Evolutionary conservation across 1,284 basidiomycete genomes (phyloP).

Genomic region (Ustilago tritici): DNA sequence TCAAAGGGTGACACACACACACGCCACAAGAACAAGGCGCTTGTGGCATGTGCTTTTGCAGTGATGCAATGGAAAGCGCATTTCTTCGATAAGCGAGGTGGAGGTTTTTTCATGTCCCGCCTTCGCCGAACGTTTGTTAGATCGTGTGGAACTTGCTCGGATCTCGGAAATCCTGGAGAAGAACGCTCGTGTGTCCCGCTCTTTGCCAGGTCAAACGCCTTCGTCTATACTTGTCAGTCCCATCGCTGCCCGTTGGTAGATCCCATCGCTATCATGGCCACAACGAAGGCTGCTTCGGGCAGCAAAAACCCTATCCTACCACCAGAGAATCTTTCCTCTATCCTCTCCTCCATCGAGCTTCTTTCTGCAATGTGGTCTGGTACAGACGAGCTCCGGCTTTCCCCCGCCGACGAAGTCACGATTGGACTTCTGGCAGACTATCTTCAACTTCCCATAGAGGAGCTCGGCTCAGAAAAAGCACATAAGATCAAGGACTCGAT

Average conservation of each 20-base stretch:
- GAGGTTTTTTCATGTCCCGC: background rate
- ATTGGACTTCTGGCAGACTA: slow-evolving; percentile 29
- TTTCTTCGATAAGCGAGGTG: slow-evolving; percentile 12
- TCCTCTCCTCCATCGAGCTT: slow-evolving; percentile 41
- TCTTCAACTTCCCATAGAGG: slow-evolving; percentile 32
- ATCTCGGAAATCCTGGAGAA: background rate
- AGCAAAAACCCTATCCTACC: slow-evolving; percentile 19
- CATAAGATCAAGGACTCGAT: slow-evolving; percentile 31
- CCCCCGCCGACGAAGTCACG: slow-evolving; percentile 9
- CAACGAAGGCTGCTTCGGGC: background rate
- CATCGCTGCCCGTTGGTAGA: background rate
- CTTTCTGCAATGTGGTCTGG: slow-evolving; percentile 57
- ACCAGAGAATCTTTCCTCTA: slow-evolving; percentile 36
- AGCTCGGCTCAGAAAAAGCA: slow-evolving; percentile 19
- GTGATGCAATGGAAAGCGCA: slow-evolving; percentile 6
- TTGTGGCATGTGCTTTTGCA: background rate
- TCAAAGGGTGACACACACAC: background rate
- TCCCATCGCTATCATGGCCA: background rate
- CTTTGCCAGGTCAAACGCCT: background rate
- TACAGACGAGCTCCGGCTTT: slow-evolving; percentile 30
- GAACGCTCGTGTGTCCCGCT: background rate
- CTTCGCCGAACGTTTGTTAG: background rate
- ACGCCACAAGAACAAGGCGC: background rate
- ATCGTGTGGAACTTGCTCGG: background rate
- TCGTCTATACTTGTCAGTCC: background rate